Percentiles rank a stretch among this genome's conserved stretches.
Conservation (phyloP, 2,329 filamentous ascomycete genomes). For the Verticillium tricorpus region DNA sequence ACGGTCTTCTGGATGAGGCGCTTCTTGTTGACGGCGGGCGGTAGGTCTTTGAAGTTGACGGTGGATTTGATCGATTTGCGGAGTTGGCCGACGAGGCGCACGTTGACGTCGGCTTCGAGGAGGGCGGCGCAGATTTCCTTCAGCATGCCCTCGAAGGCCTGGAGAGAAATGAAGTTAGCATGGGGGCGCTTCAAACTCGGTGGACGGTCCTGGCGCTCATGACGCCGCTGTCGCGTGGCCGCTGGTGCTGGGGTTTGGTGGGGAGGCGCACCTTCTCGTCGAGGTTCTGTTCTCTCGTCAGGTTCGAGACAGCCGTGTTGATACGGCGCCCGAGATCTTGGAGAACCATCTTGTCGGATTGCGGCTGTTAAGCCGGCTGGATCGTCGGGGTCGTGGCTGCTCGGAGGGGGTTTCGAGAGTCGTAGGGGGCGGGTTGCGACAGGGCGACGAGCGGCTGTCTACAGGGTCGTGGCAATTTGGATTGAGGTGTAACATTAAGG, state of each 20-base stretch:
- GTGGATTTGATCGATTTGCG: conserved; percentile 87
- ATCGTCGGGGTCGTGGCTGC: background rate
- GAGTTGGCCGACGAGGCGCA: conserved; percentile 83
- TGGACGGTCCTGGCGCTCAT: background rate
- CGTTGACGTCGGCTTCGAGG: conserved; percentile 95
- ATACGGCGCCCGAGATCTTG: conserved; percentile 98
- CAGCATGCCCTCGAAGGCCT: conserved; percentile 97
- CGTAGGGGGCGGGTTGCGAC: background rate
- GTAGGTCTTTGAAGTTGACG: conserved; percentile 93
- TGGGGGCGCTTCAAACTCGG: background rate
- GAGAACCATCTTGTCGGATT: conserved; percentile 71
- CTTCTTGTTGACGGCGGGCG: conserved; percentile 94
- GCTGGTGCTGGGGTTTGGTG: background rate
- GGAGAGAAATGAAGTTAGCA: background rate
- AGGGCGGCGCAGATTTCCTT: conserved; percentile 97
- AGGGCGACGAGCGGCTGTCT: background rate
- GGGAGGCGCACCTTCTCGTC: conserved; percentile 75
- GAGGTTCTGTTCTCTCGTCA: conserved; percentile 86
- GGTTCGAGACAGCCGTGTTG: conserved; percentile 90
- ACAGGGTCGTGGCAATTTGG: background rate
- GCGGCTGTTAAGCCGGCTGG: conserved; percentile 14
- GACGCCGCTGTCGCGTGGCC: conserved; percentile 1
- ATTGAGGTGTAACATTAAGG: background rate
- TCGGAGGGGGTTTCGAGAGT: background rate
- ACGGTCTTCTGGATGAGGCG: conserved; percentile 96